A percentile compares a stretch with the other conserved stretches of the same genome.
phyloP scores from a whole-genome alignment of 2,329 filamentous ascomycete species.

The Pseudogymnoascus sp. region DNA sequence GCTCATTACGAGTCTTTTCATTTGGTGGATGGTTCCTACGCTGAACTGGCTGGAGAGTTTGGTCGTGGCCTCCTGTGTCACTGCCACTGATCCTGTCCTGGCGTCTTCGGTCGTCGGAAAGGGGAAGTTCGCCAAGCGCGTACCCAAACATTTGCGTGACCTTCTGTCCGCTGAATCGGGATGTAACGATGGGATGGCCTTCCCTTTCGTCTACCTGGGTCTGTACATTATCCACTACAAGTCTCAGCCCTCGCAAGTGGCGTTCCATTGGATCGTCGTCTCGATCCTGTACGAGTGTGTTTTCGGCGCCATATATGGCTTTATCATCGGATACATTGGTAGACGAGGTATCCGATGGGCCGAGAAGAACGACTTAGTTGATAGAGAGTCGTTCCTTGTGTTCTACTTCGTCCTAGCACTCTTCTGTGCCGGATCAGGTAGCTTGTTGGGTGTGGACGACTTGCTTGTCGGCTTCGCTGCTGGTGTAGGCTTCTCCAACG shows the following conservation, averaged over 20 bases:
- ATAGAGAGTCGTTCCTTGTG: slow-evolving; percentile 93
- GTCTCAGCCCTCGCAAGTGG: slow-evolving; percentile 59
- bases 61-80: slow-evolving; percentile 84
- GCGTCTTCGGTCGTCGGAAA: slow-evolving; percentile 98
- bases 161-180: slow-evolving; percentile 92
- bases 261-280: slow-evolving; percentile 80
- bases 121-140: slow-evolving; percentile 95
- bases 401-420: slow-evolving; percentile 97
- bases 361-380: slow-evolving; percentile 78
- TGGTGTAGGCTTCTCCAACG: slow-evolving; percentile 98
- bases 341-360: slow-evolving; percentile 85
- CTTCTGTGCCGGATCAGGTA: slow-evolving; percentile 90
- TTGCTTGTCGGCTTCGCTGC: slow-evolving; percentile 89
- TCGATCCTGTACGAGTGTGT: slow-evolving; percentile 94
- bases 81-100: slow-evolving; percentile 91
- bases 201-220: slow-evolving; percentile 91
- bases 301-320: slow-evolving; percentile 84
- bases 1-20: slow-evolving; percentile 84
- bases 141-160: slow-evolving; percentile 95
- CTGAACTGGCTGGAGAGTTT: slow-evolving; percentile 87
- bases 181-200: slow-evolving; percentile 99
- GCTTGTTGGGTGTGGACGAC: slow-evolving; percentile 86
- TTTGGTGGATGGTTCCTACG: slow-evolving; percentile 80
- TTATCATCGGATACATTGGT: slow-evolving; percentile 79
- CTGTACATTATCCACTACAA: slow-evolving; percentile 83